These are phyloP conservation scores for Prunus mira DNA, from an alignment of 306 rosid genomes.

Conservation along the genomic window DNA sequence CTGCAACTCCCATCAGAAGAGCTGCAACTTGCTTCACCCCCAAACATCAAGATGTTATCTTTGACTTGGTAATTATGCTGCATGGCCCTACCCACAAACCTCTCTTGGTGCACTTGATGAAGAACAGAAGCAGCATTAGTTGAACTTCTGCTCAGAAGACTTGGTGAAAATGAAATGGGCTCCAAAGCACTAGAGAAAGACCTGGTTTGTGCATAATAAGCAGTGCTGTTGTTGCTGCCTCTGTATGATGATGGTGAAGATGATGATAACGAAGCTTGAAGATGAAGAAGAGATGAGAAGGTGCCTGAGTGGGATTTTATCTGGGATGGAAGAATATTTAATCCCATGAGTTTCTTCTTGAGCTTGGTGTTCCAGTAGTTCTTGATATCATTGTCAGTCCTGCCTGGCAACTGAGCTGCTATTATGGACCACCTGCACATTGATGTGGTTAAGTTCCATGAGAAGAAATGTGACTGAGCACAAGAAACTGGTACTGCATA, in stretches of 20 bases:
- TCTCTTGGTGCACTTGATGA: slow-evolving; percentile 44
- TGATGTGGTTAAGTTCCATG: neutral
- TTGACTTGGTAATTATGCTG: slow-evolving; percentile 32
- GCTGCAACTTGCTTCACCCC: slow-evolving; percentile 62
- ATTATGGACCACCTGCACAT: slow-evolving; percentile 86
- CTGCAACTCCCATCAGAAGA: slow-evolving; percentile 58
- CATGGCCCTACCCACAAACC: slow-evolving; percentile 24
- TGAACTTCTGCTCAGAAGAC: slow-evolving; percentile 29
- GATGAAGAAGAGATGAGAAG: slow-evolving; percentile 31
- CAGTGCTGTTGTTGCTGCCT: slow-evolving; percentile 23
- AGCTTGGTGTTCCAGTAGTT: slow-evolving; percentile 98
- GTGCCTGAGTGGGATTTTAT: slow-evolving; percentile 30
- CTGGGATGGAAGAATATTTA: slow-evolving; percentile 24
- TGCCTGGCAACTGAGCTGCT: slow-evolving; percentile 81
- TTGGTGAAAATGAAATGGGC: slow-evolving; percentile 39
- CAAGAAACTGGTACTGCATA: neutral
- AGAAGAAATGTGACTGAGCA: slow-evolving; percentile 4
- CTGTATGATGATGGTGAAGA: slow-evolving; percentile 32
- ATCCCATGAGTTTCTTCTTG: slow-evolving; percentile 63
- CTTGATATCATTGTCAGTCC: slow-evolving; percentile 92
- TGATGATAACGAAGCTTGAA: slow-evolving; percentile 39
- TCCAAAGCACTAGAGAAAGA: slow-evolving; percentile 36
- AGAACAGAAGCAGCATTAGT: slow-evolving; percentile 15
- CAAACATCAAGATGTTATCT: slow-evolving; percentile 35
- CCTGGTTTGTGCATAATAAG: slow-evolving; percentile 18